Evolutionary conservation across 768 basidiomycete genomes (phyloP), one percentile per base, ranked within the genome.

Genomic region (Lactifluus pinguis): DNA sequence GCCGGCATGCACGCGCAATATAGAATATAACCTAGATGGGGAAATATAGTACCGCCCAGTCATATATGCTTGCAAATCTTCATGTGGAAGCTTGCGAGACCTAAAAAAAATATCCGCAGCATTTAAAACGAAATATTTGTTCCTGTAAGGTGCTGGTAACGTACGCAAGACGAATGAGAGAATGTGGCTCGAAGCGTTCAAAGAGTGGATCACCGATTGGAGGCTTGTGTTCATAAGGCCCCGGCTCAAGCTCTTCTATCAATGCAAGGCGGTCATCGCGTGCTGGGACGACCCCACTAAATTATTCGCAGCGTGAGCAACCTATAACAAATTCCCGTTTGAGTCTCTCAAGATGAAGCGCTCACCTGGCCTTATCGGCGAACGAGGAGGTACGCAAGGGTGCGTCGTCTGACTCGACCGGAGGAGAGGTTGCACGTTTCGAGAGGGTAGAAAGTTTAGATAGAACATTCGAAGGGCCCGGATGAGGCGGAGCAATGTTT

Each of bases 11-110:
- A 88, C 81, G 10, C 89, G 84, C 47, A 93, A 79, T 49, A 86
- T 81, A 9, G 93, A 92, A 74, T 99, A 99, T 39, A 99, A 77
- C 19, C 78, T 83, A 1, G 94, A 95, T 0, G 94, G 93, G 0
- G 92, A 86, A 48, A 99, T 78, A 69, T 89, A 92, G 72, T 86
- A 97, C 49, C 95, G 84, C 6, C 85, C 91, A 39, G 79, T 76
- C 30, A 99, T 77, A 72, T 95, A 83, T 15, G 86, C 86, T 70
- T 89, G 85, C 17, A 98, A 73, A 64, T 87, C 84, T 30, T 87
- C 82, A 69, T 98, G 86, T 2, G 89, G 69, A 21, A 93, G 73
- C 2, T 70, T 70, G 34, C 95, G 89, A 25, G 87, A 85, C 42
- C 89, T 95, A 69, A 47, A 51, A 25, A 25, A 25, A 52, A 25